Percentiles rank a stretch among this genome's conserved stretches.
Conservation (phyloP, 2,329 filamentous ascomycete species). For the Xylaria sp. region DNA sequence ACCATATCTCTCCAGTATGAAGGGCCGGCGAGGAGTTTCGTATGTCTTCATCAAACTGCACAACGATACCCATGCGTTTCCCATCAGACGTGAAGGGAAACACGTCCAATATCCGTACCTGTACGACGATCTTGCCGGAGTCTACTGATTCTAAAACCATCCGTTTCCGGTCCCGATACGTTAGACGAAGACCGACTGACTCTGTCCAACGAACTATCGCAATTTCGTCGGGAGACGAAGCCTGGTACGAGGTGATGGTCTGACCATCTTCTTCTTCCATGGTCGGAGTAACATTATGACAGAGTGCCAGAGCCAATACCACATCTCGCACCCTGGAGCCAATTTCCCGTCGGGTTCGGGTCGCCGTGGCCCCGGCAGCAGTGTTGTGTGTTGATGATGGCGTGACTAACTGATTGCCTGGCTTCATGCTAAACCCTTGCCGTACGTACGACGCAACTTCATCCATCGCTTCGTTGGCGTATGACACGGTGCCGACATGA, state of each 20-base stretch:
- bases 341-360: constrained; percentile 90
- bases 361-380: constrained; percentile 71
- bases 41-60: constrained; percentile 78
- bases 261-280: constrained; percentile 84
- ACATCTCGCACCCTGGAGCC: constrained; percentile 93
- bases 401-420: constrained; percentile 71
- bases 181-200: constrained; percentile 84
- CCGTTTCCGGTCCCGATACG: constrained; percentile 85
- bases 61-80: constrained; percentile 97
- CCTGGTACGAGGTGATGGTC: constrained; percentile 87
- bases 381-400: constrained; percentile 77
- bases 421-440: constrained; percentile 75
- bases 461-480: constrained; percentile 98
- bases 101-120: constrained; percentile 88
- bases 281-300: constrained; percentile 96
- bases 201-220: constrained; percentile 97
- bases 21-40: constrained; percentile 60
- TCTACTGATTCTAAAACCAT: constrained; percentile 85
- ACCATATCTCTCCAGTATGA: constrained; percentile 86
- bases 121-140: constrained; percentile 78
- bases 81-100: constrained; percentile 98
- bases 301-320: constrained; percentile 89
- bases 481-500: constrained; percentile 96
- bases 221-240: constrained; percentile 97
- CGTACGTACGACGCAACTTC: constrained; percentile 88